phyloP scores from a whole-genome alignment of 2,329 filamentous ascomycete species.

The Leptographium procerum region DNA sequence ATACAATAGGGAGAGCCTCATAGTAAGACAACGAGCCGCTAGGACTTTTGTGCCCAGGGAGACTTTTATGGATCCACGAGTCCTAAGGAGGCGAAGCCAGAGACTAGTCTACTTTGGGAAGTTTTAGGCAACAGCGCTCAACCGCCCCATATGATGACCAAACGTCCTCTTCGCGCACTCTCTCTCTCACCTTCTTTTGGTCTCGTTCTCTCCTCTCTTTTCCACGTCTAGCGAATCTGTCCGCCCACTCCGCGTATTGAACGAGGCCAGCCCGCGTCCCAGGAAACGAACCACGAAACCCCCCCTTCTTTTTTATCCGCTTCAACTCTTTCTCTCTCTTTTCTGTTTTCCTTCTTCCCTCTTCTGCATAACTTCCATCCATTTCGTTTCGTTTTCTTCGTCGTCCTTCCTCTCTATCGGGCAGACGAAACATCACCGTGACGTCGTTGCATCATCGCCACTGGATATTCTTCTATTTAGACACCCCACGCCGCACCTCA shows the following conservation, averaged over 20 bases:
- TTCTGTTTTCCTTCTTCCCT: neutral
- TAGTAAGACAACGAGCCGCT: no score
- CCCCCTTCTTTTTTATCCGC: neutral
- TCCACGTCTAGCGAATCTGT: neutral
- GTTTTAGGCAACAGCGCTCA: slow-evolving; percentile 15
- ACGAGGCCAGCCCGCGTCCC: neutral
- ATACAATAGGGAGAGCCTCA: no score
- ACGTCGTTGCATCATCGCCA: neutral
- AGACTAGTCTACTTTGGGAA: slow-evolving; percentile 10
- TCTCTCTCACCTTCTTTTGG: slow-evolving; percentile 3
- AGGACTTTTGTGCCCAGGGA: neutral
- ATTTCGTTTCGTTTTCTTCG: neutral
- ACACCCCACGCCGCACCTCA: neutral
- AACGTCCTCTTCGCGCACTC: no score
- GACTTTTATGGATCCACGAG: slow-evolving; percentile 3
- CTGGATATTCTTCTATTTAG: neutral
- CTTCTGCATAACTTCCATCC: neutral
- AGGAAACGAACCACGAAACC: neutral
- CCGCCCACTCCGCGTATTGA: neutral
- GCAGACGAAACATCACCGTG: neutral
- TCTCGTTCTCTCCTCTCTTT: neutral
- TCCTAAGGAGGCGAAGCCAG: slow-evolving; percentile 13
- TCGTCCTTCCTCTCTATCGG: neutral
- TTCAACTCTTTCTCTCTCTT: neutral
- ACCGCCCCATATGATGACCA: slow-evolving; percentile 8